Percentiles rank a stretch among this genome's conserved stretches.
Conservation (phyloP, 169 alveolate genomes). For the Plasmodium gonderi region DNA sequence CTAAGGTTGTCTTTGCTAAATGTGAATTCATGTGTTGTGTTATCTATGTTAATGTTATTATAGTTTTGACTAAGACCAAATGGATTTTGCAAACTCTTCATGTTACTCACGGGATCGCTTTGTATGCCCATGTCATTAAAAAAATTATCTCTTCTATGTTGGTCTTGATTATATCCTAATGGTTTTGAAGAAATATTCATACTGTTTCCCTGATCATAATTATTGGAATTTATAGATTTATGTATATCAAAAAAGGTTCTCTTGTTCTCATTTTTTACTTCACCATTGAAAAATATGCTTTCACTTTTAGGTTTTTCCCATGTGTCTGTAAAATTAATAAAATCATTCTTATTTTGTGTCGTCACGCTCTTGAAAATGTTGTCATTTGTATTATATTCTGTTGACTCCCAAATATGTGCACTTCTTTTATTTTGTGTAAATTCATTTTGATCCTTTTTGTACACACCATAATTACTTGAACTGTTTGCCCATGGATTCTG, state of each 20-base stretch:
- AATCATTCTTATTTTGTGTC: not conserved
- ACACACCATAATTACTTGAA: not conserved
- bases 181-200: not conserved
- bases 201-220: not conserved
- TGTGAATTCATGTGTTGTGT: not conserved
- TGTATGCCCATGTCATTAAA: too few relatives aligned
- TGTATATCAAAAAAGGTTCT: not conserved
- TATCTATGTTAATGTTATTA: not conserved
- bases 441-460: not conserved
- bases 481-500: not conserved
- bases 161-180: not conserved
- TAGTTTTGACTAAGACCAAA: too few relatives aligned
- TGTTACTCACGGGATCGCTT: too few relatives aligned
- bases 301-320: not conserved
- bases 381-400: not conserved
- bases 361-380: not conserved
- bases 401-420: not conserved
- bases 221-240: not conserved
- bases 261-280: too few relatives aligned
- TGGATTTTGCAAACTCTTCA: too few relatives aligned
- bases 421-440: not conserved
- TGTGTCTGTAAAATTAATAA: not conserved
- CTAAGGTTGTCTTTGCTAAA: not conserved
- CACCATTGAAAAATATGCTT: not conserved
- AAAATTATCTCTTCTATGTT: not conserved